Percentiles rank a stretch among this genome's conserved stretches.
Conservation (phyloP, 2,329 filamentous ascomycete species). For the Beauveria sp. region DNA sequence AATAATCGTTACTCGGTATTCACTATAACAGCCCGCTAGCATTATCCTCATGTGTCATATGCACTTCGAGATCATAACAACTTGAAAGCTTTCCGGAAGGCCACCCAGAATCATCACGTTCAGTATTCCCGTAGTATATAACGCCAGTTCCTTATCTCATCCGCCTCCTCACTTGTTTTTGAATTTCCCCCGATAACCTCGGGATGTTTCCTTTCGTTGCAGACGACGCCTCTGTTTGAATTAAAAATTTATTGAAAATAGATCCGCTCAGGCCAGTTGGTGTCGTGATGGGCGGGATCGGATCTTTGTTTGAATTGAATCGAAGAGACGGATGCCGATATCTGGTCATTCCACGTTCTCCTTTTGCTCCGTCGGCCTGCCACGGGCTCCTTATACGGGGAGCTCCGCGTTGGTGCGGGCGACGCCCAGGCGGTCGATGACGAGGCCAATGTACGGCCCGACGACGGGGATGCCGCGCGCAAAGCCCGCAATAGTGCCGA, state of each 20-base stretch:
- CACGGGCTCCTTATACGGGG: slow-evolving; percentile 53
- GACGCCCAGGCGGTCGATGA: slow-evolving; percentile 62
- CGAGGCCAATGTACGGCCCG: slow-evolving; percentile 74
- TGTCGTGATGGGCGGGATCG: background rate
- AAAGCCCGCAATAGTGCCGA: slow-evolving; percentile 85
- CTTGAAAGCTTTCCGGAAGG: background rate
- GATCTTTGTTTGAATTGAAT: background rate
- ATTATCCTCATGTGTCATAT: background rate
- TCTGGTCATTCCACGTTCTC: background rate
- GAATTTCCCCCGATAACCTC: background rate
- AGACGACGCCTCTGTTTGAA: background rate
- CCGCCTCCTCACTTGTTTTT: background rate
- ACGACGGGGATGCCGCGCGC: slow-evolving; percentile 77
- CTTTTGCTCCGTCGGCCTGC: background rate
- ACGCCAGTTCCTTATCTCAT: background rate
- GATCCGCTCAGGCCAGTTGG: background rate
- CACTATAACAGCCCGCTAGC: background rate
- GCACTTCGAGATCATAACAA: background rate
- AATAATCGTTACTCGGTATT: background rate
- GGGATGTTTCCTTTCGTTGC: background rate
- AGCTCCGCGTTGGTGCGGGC: slow-evolving; percentile 68
- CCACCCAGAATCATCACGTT: background rate
- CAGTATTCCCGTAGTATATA: background rate
- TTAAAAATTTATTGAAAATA: background rate
- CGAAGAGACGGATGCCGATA: background rate